Evolutionary conservation across 2,329 filamentous ascomycete genomes (phyloP), one percentile per base, ranked within the genome.

Genomic region (Trichoderma endophyticum): DNA sequence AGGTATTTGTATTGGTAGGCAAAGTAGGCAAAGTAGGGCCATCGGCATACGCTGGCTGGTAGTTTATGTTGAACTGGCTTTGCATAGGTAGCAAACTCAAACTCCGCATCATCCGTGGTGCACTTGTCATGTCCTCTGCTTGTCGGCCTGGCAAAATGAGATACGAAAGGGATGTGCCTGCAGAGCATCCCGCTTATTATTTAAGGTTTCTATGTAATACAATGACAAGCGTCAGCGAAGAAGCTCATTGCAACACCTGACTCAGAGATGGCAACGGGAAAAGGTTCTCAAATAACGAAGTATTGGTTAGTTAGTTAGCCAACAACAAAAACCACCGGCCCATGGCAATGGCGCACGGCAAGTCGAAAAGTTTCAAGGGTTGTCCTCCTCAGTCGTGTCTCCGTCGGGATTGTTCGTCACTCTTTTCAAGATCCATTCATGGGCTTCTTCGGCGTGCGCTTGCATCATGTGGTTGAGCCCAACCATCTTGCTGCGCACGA

Each of bases 391-490:
- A 0, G 84, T 87, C 28, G 83, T 84, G 66, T 87, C 84, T 1
- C 82, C 84, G 24, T 79, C 78, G 12, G 77, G 78, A 9, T 74
- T 70, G 26, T 78, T 78, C 6, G 77, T 75, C 11, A 83, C 76
- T 57, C 84, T 80, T 6, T 81, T 81, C 64, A 81, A 21, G 24
- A 91, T 86, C 84, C 87, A 91, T 30, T 82, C 77, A 60, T 84
- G 83, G 1, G 85, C 84, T 48, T 90, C 87, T 3, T 77, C 76
- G 3, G 84, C 83, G 75, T 91, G 88, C 66, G 80, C 80, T 59
- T 82, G 82, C 85, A 90, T 88, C 88, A 90, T 90, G 73, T 82
- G 83, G 59, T 83, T 85, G 12, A 90, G 80, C 0, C 85, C 85
- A 11, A 78, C 80, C 72, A 83, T 81, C 1, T 83, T 77, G 75